phyloP scores from a whole-genome alignment of 305 asterid species.

The Rubia tinctorum region DNA sequence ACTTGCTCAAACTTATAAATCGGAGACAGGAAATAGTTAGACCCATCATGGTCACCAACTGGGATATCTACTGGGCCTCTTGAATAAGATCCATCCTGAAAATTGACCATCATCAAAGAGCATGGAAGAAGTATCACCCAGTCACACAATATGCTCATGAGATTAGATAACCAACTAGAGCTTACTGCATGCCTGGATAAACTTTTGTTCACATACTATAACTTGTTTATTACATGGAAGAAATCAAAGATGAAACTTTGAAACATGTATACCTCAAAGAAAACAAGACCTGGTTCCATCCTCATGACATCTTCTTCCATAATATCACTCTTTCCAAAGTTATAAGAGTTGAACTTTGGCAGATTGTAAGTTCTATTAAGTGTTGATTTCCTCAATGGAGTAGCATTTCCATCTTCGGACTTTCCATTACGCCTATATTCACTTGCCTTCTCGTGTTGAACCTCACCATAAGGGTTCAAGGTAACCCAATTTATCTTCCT shows the following conservation, averaged over 20 bases:
- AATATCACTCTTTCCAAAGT: constrained; percentile 71
- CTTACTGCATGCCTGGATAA: not conserved
- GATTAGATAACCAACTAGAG: constrained; percentile 11
- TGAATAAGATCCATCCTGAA: constrained; percentile 99
- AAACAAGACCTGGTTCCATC: constrained; percentile 90
- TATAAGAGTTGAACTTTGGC: constrained; percentile 79
- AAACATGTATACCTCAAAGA: constrained; percentile 71
- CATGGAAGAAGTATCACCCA: not conserved
- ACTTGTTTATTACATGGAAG: constrained; percentile 1
- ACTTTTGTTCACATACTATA: constrained; percentile 1
- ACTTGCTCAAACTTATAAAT: constrained; percentile 96
- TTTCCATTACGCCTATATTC: constrained; percentile 24
- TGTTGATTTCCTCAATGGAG: constrained; percentile 22
- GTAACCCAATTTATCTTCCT: constrained; percentile 87
- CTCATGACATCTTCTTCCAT: constrained; percentile 99
- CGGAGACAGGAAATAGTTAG: constrained; percentile 76
- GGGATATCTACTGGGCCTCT: constrained; percentile 95
- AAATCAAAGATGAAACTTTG: constrained; percentile 8
- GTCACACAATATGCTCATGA: not conserved
- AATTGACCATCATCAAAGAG: constrained; percentile 11
- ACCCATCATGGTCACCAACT: constrained; percentile 59
- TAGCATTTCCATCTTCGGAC: constrained; percentile 22
- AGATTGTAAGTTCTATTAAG: constrained; percentile 32
- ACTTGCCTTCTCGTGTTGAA: constrained; percentile 33
- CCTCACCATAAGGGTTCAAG: constrained; percentile 81